A percentile compares a stretch with the other conserved stretches of the same genome.
Conservation (phyloP, 23 red algal genomes). For the Gracilaria gracilis region DNA sequence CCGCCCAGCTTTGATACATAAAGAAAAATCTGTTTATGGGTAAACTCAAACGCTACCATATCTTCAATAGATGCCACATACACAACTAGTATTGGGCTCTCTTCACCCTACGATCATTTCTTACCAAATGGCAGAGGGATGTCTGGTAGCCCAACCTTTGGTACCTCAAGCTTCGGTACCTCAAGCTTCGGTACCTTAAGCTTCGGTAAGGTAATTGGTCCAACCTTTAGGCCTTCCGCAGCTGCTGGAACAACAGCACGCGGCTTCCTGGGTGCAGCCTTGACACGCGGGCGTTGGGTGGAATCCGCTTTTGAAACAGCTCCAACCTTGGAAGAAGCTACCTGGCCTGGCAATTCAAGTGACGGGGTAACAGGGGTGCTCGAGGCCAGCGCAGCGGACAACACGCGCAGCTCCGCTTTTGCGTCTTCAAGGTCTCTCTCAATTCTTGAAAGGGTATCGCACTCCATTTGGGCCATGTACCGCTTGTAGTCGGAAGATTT, state of each 20-base stretch:
- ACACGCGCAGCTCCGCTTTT: slow-evolving; percentile 62
- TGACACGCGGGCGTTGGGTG: slow-evolving; percentile 30
- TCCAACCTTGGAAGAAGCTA: slow-evolving; percentile 14
- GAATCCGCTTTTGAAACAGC: background rate
- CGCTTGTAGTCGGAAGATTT: slow-evolving; percentile 70
- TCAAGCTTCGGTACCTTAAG: slow-evolving; percentile 37
- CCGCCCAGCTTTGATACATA: background rate
- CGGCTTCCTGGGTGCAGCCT: slow-evolving; percentile 1
- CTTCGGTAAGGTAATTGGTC: slow-evolving; percentile 24
- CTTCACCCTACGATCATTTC: background rate
- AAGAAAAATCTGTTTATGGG: slow-evolving; percentile 24
- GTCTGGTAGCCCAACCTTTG: too few species aligned
- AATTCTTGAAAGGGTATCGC: slow-evolving; percentile 62
- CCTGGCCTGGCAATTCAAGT: slow-evolving; percentile 35
- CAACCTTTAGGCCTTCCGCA: slow-evolving; percentile 40
- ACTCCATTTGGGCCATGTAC: slow-evolving; percentile 62
- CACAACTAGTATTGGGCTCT: background rate
- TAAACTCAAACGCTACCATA: background rate
- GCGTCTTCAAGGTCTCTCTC: slow-evolving; percentile 68
- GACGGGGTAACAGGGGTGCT: slow-evolving; percentile 36
- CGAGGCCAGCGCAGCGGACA: slow-evolving; percentile 54
- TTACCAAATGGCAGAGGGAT: slow-evolving; percentile 67
- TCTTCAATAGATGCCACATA: background rate
- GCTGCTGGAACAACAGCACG: slow-evolving; percentile 20
- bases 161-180: too few species aligned